These are phyloP conservation scores for Keqinozyma sinolaborantium DNA, from an alignment of 1,139 yeast genomes.

Conservation along the genomic window DNA sequence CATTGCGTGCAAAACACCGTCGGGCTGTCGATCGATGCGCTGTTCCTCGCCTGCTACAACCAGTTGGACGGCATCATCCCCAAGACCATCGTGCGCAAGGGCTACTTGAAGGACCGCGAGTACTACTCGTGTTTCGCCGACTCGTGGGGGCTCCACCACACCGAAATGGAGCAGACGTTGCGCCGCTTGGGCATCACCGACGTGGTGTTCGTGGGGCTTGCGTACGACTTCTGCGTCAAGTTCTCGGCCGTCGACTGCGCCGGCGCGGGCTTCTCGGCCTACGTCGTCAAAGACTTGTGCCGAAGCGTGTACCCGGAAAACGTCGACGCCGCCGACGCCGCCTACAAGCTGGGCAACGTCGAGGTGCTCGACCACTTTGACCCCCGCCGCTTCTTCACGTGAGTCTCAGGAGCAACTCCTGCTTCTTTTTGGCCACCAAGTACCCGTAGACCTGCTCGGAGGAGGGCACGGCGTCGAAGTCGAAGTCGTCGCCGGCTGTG, in stretches of 20 bases:
- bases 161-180: conserved; percentile 57
- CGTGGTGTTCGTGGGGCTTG: conserved; percentile 77
- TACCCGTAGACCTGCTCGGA: conserved; percentile 40
- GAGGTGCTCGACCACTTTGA: conserved; percentile 12
- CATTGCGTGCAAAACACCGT: conserved; percentile 74
- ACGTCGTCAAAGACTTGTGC: conserved; percentile 53
- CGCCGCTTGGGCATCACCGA: conserved; percentile 44
- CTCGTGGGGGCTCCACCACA: conserved; percentile 67
- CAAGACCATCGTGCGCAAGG: conserved; percentile 57
- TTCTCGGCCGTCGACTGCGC: conserved; percentile 71
- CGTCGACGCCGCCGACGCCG: conserved; percentile 20
- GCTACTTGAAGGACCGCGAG: conserved; percentile 68
- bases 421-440: conserved; percentile 44
- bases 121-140: conserved; percentile 89
- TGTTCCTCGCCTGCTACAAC: conserved; percentile 25
- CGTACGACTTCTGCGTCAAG: conserved; percentile 81
- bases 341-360: conserved; percentile 27
- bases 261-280: conserved; percentile 57
- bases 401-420: conserved; percentile 36
- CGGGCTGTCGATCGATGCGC: conserved; percentile 65
- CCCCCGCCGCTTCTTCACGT: conserved; percentile 1
- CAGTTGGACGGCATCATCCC: conserved; percentile 20
- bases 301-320: conserved; percentile 34
- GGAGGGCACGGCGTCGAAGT: conserved; percentile 30
- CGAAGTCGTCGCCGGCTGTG: conserved; percentile 10